Evolutionary conservation across 2,329 filamentous ascomycete genomes (phyloP).

Genomic region (Nannizziopsis barbatae): DNA sequence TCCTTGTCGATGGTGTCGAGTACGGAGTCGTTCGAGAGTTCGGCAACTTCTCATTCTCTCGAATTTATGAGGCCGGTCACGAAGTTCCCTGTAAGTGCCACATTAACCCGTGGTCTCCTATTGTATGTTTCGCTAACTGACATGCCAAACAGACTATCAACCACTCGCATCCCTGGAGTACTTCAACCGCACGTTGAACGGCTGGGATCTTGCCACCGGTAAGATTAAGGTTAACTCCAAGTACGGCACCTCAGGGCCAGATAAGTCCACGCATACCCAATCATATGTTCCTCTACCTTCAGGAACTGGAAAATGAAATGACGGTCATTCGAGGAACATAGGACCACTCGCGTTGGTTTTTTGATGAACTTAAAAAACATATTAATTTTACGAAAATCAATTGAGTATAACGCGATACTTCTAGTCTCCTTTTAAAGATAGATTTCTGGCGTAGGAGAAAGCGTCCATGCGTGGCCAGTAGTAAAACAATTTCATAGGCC

Average conservation of each 20-base stretch:
- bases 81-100: slow-evolving; percentile 41
- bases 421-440: no score
- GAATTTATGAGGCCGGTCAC: slow-evolving; percentile 47
- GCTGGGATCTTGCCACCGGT: slow-evolving; percentile 47
- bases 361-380: no score
- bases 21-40: slow-evolving; percentile 4
- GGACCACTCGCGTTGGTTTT: no score
- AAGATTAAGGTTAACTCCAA: slow-evolving; percentile 23
- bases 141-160: slow-evolving; percentile 36
- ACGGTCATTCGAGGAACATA: neutral
- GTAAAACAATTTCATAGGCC: no score
- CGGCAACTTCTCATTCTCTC: slow-evolving; percentile 8
- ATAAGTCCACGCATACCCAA: slow-evolving; percentile 38
- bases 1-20: slow-evolving; percentile 7
- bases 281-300: slow-evolving; percentile 27
- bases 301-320: slow-evolving; percentile 1
- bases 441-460: no score
- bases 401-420: no score
- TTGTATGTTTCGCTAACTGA: neutral
- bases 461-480: no score
- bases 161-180: slow-evolving; percentile 49
- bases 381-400: no score
- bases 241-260: slow-evolving; percentile 33
- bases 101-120: neutral
- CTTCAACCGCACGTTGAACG: slow-evolving; percentile 50